Evolutionary conservation across 306 rosid genomes (phyloP), one percentile per base, ranked within the genome.

Genomic region (Dicorynia guianensis): DNA sequence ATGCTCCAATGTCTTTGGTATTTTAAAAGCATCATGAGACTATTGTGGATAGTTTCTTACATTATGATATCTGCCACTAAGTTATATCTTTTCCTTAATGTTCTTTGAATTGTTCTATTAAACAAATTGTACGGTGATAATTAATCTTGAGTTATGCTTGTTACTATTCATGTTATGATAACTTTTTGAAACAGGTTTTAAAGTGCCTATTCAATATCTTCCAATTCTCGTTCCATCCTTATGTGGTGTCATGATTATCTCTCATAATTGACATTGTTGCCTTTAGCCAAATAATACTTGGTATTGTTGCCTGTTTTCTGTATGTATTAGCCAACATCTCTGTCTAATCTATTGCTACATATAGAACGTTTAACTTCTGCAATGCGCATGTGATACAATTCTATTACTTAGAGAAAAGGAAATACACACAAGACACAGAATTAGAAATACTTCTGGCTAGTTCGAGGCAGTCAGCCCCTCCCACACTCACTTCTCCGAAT

Each of bases 1-100:
- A 71, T 40, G 79, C 79, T 40, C 85, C 85, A 56, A 5, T 34
- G 13, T 65, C 68, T 13, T 40, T 81, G 85, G 85, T 81, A 76
- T 42, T 39, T 61, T 63, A 56, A 56, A 34, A 11, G 34, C 50
- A 49, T 49, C 8, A 48, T 68, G 35, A 58, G n/a, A 39, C 40
- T 62, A 49, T 19, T 17, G 8, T 30, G 52, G 58, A 62, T 25
- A 42, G 14, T 25, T 62, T 69, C 11, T 19, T 69, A 25, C 48
- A 52, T 39, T 39, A 19, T 55, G 53, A 55, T 13, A 40, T 71
- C 54, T 39, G 30, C 30, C 13, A 33, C 13, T 40, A 40, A 20
- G 11, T 72, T 34, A 17, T 1, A 18, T 15, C 15, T 18, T 43
- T 25, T 64, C 43, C 54, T 43, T 10, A 9, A 8, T 10, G 8